Percentiles rank a stretch among this genome's conserved stretches.
These are phyloP conservation scores for Cladosporium sp. DNA, from an alignment of 2,329 filamentous ascomycete species.

Conservation along the genomic window DNA sequence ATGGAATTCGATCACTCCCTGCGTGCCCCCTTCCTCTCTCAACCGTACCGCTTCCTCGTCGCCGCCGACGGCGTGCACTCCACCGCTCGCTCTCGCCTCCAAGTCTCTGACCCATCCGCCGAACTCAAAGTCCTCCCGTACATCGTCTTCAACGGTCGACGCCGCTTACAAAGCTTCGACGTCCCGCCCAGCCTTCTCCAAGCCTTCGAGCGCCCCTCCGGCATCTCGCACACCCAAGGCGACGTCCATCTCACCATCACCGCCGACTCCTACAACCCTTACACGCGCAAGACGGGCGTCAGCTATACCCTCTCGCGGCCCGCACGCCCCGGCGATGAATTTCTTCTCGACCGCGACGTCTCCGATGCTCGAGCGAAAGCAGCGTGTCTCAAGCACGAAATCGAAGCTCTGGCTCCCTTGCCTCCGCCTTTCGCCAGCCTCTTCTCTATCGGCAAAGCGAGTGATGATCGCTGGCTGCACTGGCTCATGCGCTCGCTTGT, in stretches of 20 bases:
- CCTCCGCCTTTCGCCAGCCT: slow-evolving; percentile 27
- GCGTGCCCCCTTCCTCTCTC: no score
- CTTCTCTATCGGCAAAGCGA: slow-evolving; percentile 29
- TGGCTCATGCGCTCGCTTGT: slow-evolving; percentile 38
- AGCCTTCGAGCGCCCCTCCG: slow-evolving; percentile 13
- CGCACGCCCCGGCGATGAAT: slow-evolving; percentile 23
- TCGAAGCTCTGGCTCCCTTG: slow-evolving; percentile 23
- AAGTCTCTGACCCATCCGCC: neutral
- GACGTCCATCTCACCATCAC: slow-evolving; percentile 30
- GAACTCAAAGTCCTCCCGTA: slow-evolving; percentile 31
- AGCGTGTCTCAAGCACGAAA: slow-evolving; percentile 31
- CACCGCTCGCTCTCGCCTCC: neutral
- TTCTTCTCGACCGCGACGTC: slow-evolving; percentile 28
- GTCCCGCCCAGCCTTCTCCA: slow-evolving; percentile 13
- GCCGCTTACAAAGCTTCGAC: slow-evolving; percentile 16
- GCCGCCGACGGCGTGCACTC: slow-evolving; percentile 37
- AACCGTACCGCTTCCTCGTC: slow-evolving; percentile 22
- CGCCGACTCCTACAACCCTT: slow-evolving; percentile 17
- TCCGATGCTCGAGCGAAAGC: slow-evolving; percentile 31
- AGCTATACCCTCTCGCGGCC: slow-evolving; percentile 38
- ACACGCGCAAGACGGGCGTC: slow-evolving; percentile 24
- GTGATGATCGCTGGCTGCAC: slow-evolving; percentile 31
- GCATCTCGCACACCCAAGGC: slow-evolving; percentile 13
- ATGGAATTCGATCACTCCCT: neutral
- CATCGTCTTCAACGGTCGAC: slow-evolving; percentile 32